phyloP scores from a whole-genome alignment of 768 basidiomycete genomes.

The Jaapia argillacea region DNA sequence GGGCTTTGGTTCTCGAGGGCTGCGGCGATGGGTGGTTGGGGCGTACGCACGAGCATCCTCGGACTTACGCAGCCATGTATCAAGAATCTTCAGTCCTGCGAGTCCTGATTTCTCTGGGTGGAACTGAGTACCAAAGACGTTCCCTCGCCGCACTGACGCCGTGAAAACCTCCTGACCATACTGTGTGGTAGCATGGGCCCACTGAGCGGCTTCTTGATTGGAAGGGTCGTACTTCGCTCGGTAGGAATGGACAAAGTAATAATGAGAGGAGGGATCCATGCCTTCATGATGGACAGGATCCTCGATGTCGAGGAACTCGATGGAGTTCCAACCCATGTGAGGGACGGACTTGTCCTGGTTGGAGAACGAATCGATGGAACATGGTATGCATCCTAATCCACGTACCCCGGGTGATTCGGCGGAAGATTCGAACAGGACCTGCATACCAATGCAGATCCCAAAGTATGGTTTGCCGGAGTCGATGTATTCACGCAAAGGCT shows the following conservation, averaged over 20 bases:
- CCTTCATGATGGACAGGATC: constrained; percentile 29
- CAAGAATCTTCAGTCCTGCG: constrained; percentile 74
- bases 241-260: constrained; percentile 98
- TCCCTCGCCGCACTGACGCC: constrained; percentile 71
- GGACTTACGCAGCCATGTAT: constrained; percentile 66
- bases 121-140: constrained; percentile 91
- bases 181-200: constrained; percentile 81
- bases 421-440: constrained; percentile 86
- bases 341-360: constrained; percentile 79
- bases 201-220: constrained; percentile 50
- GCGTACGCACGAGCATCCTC: constrained; percentile 26
- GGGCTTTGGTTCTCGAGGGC: constrained; percentile 27
- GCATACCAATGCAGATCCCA: constrained; percentile 98
- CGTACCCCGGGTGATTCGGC: constrained; percentile 53
- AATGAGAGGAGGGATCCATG: constrained; percentile 49
- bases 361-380: constrained; percentile 64
- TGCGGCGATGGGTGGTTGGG: constrained; percentile 22
- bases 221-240: constrained; percentile 61
- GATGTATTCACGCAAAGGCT: constrained; percentile 78
- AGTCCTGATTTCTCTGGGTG: constrained; percentile 96
- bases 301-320: constrained; percentile 43
- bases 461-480: constrained; percentile 87
- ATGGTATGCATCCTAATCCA: constrained; percentile 87
- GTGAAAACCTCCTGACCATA: constrained; percentile 93
- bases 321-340: constrained; percentile 96